Evolutionary conservation across 2,329 filamentous ascomycete genomes (phyloP).

Genomic region (Aspergillus sp.): DNA sequence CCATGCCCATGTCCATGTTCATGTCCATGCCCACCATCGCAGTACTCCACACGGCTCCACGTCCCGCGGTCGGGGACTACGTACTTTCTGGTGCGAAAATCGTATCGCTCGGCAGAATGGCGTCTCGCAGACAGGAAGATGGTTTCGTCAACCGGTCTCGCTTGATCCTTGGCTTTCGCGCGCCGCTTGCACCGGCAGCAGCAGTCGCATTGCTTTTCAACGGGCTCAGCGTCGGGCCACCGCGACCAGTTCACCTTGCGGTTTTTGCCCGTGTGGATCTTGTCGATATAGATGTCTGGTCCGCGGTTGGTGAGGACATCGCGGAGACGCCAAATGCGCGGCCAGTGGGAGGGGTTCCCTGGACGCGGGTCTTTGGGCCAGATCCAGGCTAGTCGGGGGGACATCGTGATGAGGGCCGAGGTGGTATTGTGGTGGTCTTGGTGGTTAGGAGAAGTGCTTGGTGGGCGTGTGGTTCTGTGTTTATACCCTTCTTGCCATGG

Average conservation of each 20-base stretch:
- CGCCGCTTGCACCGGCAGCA: too few relatives aligned
- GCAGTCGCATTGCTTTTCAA: too few relatives aligned
- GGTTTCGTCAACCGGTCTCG: constrained; percentile 8
- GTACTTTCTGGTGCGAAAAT: constrained; percentile 34
- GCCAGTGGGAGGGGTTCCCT: constrained; percentile 31
- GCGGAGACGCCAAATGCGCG: constrained; percentile 29
- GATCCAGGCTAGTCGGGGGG: constrained; percentile 27
- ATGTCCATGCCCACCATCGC: constrained; percentile 11
- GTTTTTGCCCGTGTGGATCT: constrained; percentile 8
- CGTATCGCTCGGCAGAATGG: constrained; percentile 24
- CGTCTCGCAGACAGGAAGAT: constrained; percentile 22
- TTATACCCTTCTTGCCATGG: too few relatives aligned
- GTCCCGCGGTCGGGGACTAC: constrained; percentile 24
- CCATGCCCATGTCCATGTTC: not conserved
- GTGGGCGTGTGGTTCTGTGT: too few relatives aligned
- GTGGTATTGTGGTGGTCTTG: too few relatives aligned
- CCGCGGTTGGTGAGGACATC: constrained; percentile 41
- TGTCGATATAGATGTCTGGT: constrained; percentile 43
- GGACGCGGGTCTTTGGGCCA: constrained; percentile 40
- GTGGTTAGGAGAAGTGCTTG: not conserved
- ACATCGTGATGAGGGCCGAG: not conserved
- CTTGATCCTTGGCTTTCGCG: not conserved
- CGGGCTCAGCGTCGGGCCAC: not conserved
- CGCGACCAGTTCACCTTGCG: not conserved
- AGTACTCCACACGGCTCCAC: constrained; percentile 33